A percentile compares a stretch with the other conserved stretches of the same genome.
Evolutionary conservation across 306 rosid genomes (phyloP).

Genomic region (Erythrophleum fordii): DNA sequence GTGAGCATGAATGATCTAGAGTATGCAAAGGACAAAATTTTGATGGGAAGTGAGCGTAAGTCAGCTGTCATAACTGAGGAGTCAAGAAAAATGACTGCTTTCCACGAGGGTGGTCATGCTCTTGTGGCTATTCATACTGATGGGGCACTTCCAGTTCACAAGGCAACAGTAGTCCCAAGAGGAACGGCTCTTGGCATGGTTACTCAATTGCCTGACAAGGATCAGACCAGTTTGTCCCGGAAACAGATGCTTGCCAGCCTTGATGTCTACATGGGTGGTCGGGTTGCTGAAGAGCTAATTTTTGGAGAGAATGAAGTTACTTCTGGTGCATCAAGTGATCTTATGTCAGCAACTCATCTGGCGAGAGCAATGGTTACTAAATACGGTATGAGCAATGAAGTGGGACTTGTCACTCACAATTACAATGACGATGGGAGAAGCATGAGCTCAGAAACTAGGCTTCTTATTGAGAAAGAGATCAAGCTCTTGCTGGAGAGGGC

Average conservation of each 20-base stretch:
- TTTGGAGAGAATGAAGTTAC: constrained; percentile 91
- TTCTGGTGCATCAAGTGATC: constrained; percentile 79
- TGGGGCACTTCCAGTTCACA: constrained; percentile 87
- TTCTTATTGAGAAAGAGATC: constrained; percentile 88
- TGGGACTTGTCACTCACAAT: constrained; percentile 77
- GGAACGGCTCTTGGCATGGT: constrained; percentile 96
- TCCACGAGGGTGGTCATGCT: constrained; percentile 95
- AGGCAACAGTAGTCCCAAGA: constrained; percentile 93
- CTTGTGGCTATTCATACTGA: constrained; percentile 88
- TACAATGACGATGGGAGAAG: constrained; percentile 81
- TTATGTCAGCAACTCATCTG: constrained; percentile 69
- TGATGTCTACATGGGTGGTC: constrained; percentile 90
- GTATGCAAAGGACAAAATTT: constrained; percentile 83
- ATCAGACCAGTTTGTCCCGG: constrained; percentile 68
- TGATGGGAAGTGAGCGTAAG: constrained; percentile 96
- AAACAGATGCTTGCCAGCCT: constrained; percentile 90
- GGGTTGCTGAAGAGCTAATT: constrained; percentile 90
- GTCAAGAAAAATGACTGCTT: constrained; percentile 70
- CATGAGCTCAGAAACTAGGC: constrained; percentile 93
- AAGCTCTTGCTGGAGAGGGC: constrained; percentile 70
- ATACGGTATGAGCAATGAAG: constrained; percentile 87
- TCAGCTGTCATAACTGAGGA: constrained; percentile 84
- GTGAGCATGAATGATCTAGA: constrained; percentile 88
- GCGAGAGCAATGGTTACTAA: constrained; percentile 90
- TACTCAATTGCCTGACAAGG: constrained; percentile 76